phyloP scores from a whole-genome alignment of 2,329 filamentous ascomycete genomes.

The Mollisia scopiformis region DNA sequence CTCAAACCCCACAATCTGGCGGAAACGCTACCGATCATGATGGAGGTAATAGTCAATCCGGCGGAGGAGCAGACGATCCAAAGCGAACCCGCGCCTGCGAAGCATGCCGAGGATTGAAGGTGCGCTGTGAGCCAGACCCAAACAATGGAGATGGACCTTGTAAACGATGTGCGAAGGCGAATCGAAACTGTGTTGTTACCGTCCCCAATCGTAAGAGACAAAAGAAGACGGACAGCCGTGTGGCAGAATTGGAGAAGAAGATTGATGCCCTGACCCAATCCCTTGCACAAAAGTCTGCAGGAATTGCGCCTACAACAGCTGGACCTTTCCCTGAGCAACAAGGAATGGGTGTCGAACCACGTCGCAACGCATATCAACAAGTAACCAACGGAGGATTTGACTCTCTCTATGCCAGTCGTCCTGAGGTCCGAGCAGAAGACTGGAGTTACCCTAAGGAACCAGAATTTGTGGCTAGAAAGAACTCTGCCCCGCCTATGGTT shows the following conservation, averaged over 20 bases:
- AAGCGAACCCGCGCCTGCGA: conserved; percentile 45
- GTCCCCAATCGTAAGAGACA: conserved; percentile 45
- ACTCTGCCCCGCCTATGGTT: conserved; percentile 36
- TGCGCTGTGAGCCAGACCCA: conserved; percentile 43
- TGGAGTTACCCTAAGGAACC: conserved; percentile 32
- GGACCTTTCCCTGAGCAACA: background rate
- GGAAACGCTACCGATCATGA: conserved; percentile 11
- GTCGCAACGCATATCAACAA: conserved; percentile 36
- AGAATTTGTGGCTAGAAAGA: conserved; percentile 27
- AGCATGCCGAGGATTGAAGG: conserved; percentile 45
- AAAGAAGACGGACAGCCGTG: conserved; percentile 47
- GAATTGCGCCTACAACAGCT: conserved; percentile 1
- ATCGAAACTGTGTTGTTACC: conserved; percentile 43
- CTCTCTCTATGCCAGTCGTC: conserved; percentile 23
- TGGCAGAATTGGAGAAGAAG: conserved; percentile 47
- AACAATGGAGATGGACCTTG: conserved; percentile 39
- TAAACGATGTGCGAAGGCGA: conserved; percentile 43
- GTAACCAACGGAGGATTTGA: conserved; percentile 36
- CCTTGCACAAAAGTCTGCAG: conserved; percentile 34
- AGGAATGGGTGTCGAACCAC: background rate
- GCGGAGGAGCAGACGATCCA: conserved; percentile 29
- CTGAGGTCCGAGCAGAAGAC: conserved; percentile 29
- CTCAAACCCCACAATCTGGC: conserved; percentile 31
- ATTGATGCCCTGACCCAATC: conserved; percentile 44
- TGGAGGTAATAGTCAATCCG: conserved; percentile 14